Evolutionary conservation across 257 asterid species (phyloP), one percentile per base, ranked within the genome.

Genomic region (Plantago major): DNA sequence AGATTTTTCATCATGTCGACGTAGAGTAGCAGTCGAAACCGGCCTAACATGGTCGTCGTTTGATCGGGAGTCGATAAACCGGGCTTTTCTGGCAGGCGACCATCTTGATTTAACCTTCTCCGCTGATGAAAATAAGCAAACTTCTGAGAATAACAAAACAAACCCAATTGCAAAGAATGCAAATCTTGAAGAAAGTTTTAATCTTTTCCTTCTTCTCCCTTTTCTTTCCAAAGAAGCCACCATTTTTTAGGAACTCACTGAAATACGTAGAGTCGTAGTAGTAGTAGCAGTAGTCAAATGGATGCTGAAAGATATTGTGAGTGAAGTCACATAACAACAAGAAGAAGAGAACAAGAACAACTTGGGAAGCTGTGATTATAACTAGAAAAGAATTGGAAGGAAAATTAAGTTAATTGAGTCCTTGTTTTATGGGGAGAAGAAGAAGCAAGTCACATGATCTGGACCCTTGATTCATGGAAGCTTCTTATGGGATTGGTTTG

Each of bases 381-480:
- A 63, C 58, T 42, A 46, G 44, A 44, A 15, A 55, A 40, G 68
- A 33, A 33, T 5, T 14, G 13, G 16, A 22, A 14, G 55, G 14
- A 38, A 28, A 44, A 30, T 9, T 14, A 3, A 46, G 0, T 13
- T 46, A 52, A 22, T 22, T 1, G 26, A 22, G 18, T 78, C 87
- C 87, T 78, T 69, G 70, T 82, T 67, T 73, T 70, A 74, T 40
- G 88, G 88, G 87, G 71, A 64, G 17, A 12, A 46, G 17, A 12
- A 12, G 15, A 12, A 33, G 40, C 6, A 33, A 7, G 68, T 62
- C 84, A 79, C 81, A 76, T 76, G 88, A 71, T 76, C 74, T 74
- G 6, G 81, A 77, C 72, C 81, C 85, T 76, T 71, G 81, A 76
- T 70, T 66, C 66, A 54, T 75, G 84, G 79, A 82, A 82, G 47